Evolutionary conservation across 306 rosid genomes (phyloP).

Genomic region (Castanea mollissima): DNA sequence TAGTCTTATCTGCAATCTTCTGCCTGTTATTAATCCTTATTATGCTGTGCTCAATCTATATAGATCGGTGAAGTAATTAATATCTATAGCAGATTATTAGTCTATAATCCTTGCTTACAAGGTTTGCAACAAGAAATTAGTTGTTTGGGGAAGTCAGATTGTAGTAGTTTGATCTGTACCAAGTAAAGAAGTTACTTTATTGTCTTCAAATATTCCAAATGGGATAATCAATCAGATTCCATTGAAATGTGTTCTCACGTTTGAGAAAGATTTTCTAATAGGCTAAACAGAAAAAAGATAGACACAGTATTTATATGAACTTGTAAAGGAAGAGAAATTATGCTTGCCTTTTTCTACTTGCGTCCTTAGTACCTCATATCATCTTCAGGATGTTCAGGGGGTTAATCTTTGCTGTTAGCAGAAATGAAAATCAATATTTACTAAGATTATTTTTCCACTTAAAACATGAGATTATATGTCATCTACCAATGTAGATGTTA

Average conservation of each 20-base stretch:
- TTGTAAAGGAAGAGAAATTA: not conserved
- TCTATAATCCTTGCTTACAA: conserved; percentile 17
- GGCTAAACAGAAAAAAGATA: conserved; percentile 1
- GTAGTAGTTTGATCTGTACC: not conserved
- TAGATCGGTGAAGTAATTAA: not conserved
- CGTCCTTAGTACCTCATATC: not conserved
- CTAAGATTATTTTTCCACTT: not conserved
- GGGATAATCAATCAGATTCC: not conserved
- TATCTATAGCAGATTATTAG: not conserved
- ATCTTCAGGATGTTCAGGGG: conserved; percentile 15
- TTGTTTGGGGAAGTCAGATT: not conserved
- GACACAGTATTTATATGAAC: not conserved
- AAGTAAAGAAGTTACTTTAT: not conserved
- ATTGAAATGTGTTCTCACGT: conserved; percentile 3
- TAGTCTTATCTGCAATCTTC: conserved; percentile 5
- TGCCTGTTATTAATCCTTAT: not conserved
- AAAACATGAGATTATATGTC: not conserved
- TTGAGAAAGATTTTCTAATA: not conserved
- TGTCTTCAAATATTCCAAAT: conserved; percentile 1
- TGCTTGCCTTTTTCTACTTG: conserved; percentile 1
- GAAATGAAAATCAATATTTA: not conserved
- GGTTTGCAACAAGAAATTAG: not conserved
- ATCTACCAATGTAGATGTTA: not conserved
- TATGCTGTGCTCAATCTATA: not conserved
- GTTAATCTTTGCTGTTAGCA: not conserved